phyloP scores from a whole-genome alignment of 1,284 basidiomycete genomes.

The Ganoderma resinaceum region DNA sequence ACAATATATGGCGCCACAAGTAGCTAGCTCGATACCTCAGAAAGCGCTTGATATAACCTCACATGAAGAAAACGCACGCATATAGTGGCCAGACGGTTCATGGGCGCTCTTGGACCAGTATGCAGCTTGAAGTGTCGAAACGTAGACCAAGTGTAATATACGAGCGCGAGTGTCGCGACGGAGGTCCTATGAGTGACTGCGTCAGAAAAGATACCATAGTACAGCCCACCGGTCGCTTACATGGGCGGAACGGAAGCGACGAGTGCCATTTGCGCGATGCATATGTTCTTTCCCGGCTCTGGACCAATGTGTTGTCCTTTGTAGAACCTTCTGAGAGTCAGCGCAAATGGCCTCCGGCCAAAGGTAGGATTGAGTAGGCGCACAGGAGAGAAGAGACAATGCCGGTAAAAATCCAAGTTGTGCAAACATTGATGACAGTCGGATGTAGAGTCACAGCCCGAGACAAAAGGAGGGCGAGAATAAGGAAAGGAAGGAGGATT shows the following conservation, averaged over 20 bases:
- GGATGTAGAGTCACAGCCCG: conserved; percentile 51
- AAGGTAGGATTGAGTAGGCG: conserved; percentile 18
- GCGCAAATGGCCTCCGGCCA: background rate
- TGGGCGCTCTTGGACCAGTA: background rate
- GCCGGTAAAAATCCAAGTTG: conserved; percentile 50
- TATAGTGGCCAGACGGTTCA: conserved; percentile 12
- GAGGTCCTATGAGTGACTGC: conserved; percentile 22
- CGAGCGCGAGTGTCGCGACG: conserved; percentile 28
- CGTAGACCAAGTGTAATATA: conserved; percentile 31
- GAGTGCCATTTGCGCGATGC: conserved; percentile 52
- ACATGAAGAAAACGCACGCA: conserved; percentile 16
- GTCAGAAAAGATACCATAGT: background rate
- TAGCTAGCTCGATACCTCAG: conserved; percentile 15
- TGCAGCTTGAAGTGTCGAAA: conserved; percentile 16
- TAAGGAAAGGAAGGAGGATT: conserved; percentile 54
- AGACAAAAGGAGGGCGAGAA: conserved; percentile 52
- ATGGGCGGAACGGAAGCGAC: conserved; percentile 53
- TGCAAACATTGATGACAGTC: conserved; percentile 59
- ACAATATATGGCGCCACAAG: conserved; percentile 32
- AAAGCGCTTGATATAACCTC: background rate
- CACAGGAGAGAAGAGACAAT: conserved; percentile 49
- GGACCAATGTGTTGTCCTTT: conserved; percentile 46
- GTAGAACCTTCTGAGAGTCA: conserved; percentile 34
- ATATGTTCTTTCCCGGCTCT: conserved; percentile 48
- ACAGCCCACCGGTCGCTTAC: conserved; percentile 38